Evolutionary conservation across 345 rosid species (phyloP), one percentile per base, ranked within the genome.

Genomic region (Arabidopsis thaliana): DNA sequence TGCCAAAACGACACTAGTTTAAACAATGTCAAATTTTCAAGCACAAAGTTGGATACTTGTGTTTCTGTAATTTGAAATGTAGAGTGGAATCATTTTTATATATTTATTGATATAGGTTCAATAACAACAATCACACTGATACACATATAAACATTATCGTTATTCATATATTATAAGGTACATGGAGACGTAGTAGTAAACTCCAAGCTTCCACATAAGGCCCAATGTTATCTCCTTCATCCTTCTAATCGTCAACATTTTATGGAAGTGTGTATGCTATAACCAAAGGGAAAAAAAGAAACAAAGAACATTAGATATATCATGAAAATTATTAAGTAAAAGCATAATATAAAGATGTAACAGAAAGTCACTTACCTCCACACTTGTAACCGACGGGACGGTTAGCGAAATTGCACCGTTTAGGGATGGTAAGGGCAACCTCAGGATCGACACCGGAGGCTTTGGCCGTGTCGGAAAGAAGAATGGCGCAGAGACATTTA

Each of bases 361-460:
- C 28, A 42, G 5, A 34, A 59, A 34, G 9, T 62, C 14, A 64
- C 22, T 16, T 59, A 67, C 96, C 85, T 87, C 96, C 96, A 44
- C 97, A 94, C 77, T 89, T 82, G 87, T 86, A 89, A 74, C 97
- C 97, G 10, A 86, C 84, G 12, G 97, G 97, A 34, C 93, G 92
- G 81, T 87, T 84, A 40, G 84, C 82, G 40, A 94, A 73, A 85
- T 87, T 86, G 89, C 97, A 91, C n/a, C 95, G 89, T 55, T 94
- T 88, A 11, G 98, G 97, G 61, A 94, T 87, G 77, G 97, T 87
- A 28, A 94, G 72, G 0, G 98, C 97, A 23, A 84, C 36, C 59
- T 84, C 92, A 0, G 95, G 92, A 67, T 86, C 68, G 46, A 79
- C 73, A 5, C 98, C 97, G 2, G 93, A 81, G 8, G 79, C 83